Base-by-base conservation (phyloP, 2,329 filamentous ascomycete genomes). In the Cladobotryum mycophilum region DNA sequence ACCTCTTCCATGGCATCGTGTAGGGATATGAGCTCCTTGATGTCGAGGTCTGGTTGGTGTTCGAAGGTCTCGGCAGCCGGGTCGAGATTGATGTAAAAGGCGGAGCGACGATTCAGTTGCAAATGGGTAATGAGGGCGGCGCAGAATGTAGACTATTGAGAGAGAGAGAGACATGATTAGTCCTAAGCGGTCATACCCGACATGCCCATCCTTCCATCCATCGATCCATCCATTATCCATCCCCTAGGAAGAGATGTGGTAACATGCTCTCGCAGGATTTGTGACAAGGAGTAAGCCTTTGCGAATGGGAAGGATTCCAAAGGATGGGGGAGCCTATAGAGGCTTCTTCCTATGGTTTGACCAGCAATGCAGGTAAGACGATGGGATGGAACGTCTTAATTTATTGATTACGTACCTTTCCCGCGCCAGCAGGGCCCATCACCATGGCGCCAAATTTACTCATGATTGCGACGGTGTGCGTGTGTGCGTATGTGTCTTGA, bases 61-160 rank as follows among this genome's bases (percentile, higher is more conserved):
- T 86, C 85, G 70, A 99, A 97, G 45, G 85, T 79, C 70, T 96
- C 91, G 65, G 93, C 93, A 51, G 93, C 93, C 6, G 93, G 93
- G 68, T 99, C 93, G 63, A 99, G 89, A 72, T 99, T 99, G 66
- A 99, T 86, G 72, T 97, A 99, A 78, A 95, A 96, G 70, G 88
- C 88, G 45, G 90, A 95, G n/a, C 91, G 88, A 50, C 89, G 88
- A 70, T 89, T 91, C 65, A 90, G 87, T 61, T 89, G 84, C 22
- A 97, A 84, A 64, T 97, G 89, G 54, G 93, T 90, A 67, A 97
- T 96, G 61, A 99, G 80, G 60, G 89, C 83, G 52, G 88, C 86
- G 76, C 90, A 96, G 70, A 99, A 99, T 55, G 93, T 99, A 25
- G 91, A 95, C 81, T 89, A n/a, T n/a, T 6, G 18, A 42, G 15